Percentiles rank a stretch among this genome's conserved stretches.
Conservation (phyloP, 129 eudicot genomes). For the Helianthus tuberosus region DNA sequence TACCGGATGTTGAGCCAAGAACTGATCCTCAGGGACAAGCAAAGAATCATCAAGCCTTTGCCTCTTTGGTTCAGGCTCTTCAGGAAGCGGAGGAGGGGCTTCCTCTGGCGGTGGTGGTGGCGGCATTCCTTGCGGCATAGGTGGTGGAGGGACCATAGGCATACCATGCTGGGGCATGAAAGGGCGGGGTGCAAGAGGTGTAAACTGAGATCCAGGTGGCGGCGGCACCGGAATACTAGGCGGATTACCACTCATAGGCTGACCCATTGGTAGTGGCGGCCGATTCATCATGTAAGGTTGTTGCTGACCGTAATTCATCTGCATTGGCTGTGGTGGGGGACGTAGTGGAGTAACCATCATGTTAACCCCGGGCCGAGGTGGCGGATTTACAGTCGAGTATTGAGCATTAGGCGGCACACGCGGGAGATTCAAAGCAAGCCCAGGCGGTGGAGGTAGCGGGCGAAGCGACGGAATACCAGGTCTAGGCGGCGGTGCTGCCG, state of each 20-base stretch:
- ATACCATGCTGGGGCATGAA: slow-evolving; percentile 75
- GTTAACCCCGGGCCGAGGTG: slow-evolving; percentile 55
- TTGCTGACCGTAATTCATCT: slow-evolving; percentile 70
- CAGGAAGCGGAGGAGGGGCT: slow-evolving; percentile 95
- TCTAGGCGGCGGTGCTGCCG: slow-evolving; percentile 76
- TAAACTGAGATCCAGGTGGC: slow-evolving; percentile 85
- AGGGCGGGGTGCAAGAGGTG: slow-evolving; percentile 63
- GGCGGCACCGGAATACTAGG: slow-evolving; percentile 69
- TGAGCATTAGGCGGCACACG: slow-evolving; percentile 61
- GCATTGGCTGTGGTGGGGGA: slow-evolving; percentile 78
- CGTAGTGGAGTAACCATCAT: slow-evolving; percentile 55
- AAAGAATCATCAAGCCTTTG: slow-evolving; percentile 82
- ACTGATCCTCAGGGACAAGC: slow-evolving; percentile 91
- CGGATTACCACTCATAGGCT: slow-evolving; percentile 44
- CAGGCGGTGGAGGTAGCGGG: slow-evolving; percentile 86
- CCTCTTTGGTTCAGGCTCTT: slow-evolving; percentile 91
- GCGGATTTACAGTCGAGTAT: slow-evolving; percentile 55
- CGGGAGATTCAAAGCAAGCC: slow-evolving; percentile 72
- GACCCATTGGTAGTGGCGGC: slow-evolving; percentile 64
- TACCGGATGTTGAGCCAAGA: slow-evolving; percentile 89
- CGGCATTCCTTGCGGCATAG: slow-evolving; percentile 80
- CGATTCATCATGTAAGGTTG: slow-evolving; percentile 68
- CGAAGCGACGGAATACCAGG: slow-evolving; percentile 70
- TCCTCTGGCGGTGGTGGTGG: slow-evolving; percentile 87
- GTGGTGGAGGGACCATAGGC: slow-evolving; percentile 70